phyloP scores from a whole-genome alignment of 2,329 filamentous ascomycete genomes.

The Mycosphaerella arachidis region DNA sequence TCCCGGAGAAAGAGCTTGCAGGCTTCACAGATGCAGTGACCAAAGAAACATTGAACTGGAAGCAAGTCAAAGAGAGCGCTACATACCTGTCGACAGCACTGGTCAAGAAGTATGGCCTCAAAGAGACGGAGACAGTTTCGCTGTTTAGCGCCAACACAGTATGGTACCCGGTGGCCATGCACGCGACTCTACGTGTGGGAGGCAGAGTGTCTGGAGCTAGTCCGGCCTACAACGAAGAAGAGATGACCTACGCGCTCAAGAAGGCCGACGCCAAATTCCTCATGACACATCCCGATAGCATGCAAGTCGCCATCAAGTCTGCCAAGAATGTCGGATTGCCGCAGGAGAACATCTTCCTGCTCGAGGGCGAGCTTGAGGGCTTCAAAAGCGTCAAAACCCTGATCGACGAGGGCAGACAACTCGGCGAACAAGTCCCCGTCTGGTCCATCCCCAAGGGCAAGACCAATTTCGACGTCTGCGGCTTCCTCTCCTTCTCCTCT shows the following conservation, averaged over 20 bases:
- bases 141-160: constrained; percentile 62
- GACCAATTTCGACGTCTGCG: constrained; percentile 55
- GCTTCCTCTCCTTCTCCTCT: constrained; percentile 48
- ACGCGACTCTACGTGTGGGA: constrained; percentile 50
- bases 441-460: constrained; percentile 51
- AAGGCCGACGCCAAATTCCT: constrained; percentile 55
- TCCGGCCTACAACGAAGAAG: constrained; percentile 63
- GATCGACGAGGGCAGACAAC: constrained; percentile 40
- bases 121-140: constrained; percentile 53
- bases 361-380: constrained; percentile 51
- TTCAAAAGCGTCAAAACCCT: constrained; percentile 48
- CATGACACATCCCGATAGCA: constrained; percentile 52
- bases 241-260: constrained; percentile 62
- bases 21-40: constrained; percentile 58
- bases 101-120: constrained; percentile 51
- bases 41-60: constrained; percentile 54
- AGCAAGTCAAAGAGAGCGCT: constrained; percentile 54
- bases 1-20: constrained; percentile 38
- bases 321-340: constrained; percentile 53
- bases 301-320: constrained; percentile 52
- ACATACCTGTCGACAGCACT: constrained; percentile 59
- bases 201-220: constrained; percentile 59
- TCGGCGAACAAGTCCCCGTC: constrained; percentile 42
- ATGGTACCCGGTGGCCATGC: constrained; percentile 63
- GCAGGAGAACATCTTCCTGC: constrained; percentile 51